Percentiles rank a stretch among this genome's conserved stretches.
Conservation (phyloP, 2,329 filamentous ascomycete species). For the Albifimbria verrucaria region DNA sequence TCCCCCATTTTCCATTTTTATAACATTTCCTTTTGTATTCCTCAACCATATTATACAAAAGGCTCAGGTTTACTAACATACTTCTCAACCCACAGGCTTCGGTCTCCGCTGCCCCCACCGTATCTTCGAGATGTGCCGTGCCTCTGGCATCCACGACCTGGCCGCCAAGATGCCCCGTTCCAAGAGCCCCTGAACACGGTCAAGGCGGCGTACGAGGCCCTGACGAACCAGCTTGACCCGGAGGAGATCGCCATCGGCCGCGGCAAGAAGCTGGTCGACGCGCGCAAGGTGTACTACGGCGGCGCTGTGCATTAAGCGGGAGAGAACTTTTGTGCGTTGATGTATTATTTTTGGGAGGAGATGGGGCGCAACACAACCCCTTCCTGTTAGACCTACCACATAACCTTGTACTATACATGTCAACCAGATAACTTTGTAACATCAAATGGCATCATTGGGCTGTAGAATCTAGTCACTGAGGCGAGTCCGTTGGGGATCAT, state of each 20-base stretch:
- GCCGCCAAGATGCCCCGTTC: constrained; percentile 79
- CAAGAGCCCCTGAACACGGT: constrained; percentile 96
- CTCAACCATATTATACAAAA: too few species aligned
- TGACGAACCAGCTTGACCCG: constrained; percentile 80
- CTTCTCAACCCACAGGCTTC: constrained; percentile 62
- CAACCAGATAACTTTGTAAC: neutral
- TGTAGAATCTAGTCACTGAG: too few species aligned
- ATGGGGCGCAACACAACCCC: neutral
- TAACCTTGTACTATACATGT: neutral
- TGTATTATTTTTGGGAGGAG: neutral
- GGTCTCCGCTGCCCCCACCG: constrained; percentile 87
- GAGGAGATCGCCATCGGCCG: constrained; percentile 85
- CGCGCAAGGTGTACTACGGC: constrained; percentile 95
- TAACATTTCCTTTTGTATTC: constrained; percentile 1
- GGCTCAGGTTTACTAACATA: constrained; percentile 5
- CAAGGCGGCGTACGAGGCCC: constrained; percentile 82
- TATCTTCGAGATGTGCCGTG: constrained; percentile 92
- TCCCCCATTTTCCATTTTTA: constrained; percentile 1
- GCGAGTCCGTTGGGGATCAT: too few species aligned
- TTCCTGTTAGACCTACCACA: neutral
- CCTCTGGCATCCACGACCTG: constrained; percentile 82
- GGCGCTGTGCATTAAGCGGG: constrained; percentile 67
- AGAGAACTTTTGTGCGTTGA: neutral
- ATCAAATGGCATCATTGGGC: neutral
- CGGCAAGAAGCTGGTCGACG: constrained; percentile 94